Evolutionary conservation across 1,284 basidiomycete species (phyloP), one percentile per base, ranked within the genome.

Genomic region (Austropuccinia psidii): DNA sequence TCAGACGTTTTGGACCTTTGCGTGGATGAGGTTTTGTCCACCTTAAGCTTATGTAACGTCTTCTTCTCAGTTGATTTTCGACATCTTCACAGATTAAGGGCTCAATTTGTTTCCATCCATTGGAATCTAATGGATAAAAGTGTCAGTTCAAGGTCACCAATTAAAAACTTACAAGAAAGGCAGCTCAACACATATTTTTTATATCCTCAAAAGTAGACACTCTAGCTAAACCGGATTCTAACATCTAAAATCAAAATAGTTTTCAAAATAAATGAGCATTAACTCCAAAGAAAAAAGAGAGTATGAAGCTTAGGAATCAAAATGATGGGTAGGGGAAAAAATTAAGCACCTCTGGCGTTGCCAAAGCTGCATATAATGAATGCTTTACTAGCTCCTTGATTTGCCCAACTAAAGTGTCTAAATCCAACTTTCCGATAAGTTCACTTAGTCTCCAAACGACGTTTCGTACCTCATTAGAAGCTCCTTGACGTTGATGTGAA

Each of bases 401-500:
- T 73, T 73, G 70, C 6, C 50, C 70, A n/a, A 65, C 37, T 2
- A 73, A 35, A n/a, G 57, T 61, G 29, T 73, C 70, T 13, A 64
- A n/a, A 27, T 65, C 70, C 17, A 61, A 49, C n/a, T 73, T 47
- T 29, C 41, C 57, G 17, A 21, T 33, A 45, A 65, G 62, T 31
- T 65, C 45, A 8, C 19, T 49, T 17, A 62, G 57, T 49, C 33
- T 50, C 68, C 68, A 72, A 27, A 72, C 58, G 35, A 45, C 58
- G 41, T 55, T 72, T 21, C 45, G 45, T n/a, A 43, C 58, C 41
- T 72, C 68, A 24, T 29, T 58, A 24, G 43, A 61, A 24, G 57
- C 45, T 13, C 68, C 68, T 72, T 72, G 57, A 43, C 68, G 57
- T 52, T 72, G 68, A n/a, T 83, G 83, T 9, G 79, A 80, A 7